Conservation (phyloP, 2,329 filamentous ascomycete genomes). For the Fusarium brevicatenulatum region DNA sequence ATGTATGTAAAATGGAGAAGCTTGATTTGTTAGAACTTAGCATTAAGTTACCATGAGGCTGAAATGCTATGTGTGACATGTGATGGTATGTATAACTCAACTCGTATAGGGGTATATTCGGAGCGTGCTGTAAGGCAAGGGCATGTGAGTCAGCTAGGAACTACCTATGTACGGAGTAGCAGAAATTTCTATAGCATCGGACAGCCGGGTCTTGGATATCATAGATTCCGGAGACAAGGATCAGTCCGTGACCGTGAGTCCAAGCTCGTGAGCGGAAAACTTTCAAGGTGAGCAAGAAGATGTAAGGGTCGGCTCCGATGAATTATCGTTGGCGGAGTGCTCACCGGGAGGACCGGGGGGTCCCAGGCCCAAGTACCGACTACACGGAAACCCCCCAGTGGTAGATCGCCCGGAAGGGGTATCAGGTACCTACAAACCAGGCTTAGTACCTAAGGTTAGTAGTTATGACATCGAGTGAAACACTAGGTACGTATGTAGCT, state of each 20-base stretch:
- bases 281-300: constrained; percentile 11
- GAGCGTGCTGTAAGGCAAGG: neutral
- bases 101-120: constrained; percentile 1
- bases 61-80: constrained; percentile 7
- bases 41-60: neutral
- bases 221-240: constrained; percentile 26
- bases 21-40: neutral
- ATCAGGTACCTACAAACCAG: constrained; percentile 3
- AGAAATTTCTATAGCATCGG: constrained; percentile 15
- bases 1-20: constrained; percentile 22
- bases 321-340: constrained; percentile 40
- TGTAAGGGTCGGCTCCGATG: constrained; percentile 27
- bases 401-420: neutral
- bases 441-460: neutral
- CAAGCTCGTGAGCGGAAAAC: neutral
- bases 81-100: neutral
- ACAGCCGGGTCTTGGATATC: constrained; percentile 17
- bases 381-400: neutral
- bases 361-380: neutral
- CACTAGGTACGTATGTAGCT: neutral
- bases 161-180: neutral
- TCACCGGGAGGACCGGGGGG: constrained; percentile 11
- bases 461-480: neutral
- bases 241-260: constrained; percentile 21
- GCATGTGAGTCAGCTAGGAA: constrained; percentile 22